These are phyloP conservation scores for Penicillium digitatum DNA, from an alignment of 2,329 filamentous ascomycete genomes.

Conservation along the genomic window DNA sequence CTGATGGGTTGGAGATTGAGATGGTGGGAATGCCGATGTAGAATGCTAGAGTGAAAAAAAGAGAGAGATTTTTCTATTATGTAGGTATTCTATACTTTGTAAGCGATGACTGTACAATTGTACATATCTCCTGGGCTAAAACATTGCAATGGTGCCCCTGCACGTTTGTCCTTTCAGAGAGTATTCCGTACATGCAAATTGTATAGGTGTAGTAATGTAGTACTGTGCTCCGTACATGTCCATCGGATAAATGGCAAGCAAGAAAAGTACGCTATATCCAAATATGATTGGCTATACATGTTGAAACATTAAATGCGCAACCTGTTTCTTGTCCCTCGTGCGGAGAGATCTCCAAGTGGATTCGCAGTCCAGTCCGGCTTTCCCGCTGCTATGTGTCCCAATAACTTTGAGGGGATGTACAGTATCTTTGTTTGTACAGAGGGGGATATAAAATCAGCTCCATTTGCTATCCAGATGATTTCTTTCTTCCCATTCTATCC, in stretches of 20 bases:
- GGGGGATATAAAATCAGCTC: conserved; percentile 5
- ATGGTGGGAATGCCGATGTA: not conserved
- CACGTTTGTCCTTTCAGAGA: not conserved
- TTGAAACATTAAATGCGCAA: not conserved
- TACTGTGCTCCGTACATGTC: too few relatives aligned
- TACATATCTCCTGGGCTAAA: not conserved
- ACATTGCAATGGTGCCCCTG: not conserved
- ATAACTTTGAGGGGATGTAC: not conserved
- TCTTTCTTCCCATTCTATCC: not conserved
- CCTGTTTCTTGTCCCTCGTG: conserved; percentile 1
- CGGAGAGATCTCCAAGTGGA: conserved; percentile 10
- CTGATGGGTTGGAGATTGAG: not conserved
- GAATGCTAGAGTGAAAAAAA: not conserved
- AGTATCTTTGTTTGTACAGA: not conserved
- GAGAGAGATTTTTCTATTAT: not conserved
- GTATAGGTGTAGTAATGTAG: too few relatives aligned
- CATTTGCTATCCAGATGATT: not conserved
- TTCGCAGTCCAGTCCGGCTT: not conserved
- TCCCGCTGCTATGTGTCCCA: not conserved
- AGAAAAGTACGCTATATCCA: not conserved
- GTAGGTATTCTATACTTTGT: not conserved
- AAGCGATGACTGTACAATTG: not conserved
- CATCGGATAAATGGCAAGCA: not conserved
- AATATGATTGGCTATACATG: not conserved
- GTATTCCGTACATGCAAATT: not conserved